Conservation (phyloP, 2,329 filamentous ascomycete species). For the Cytospora leucostoma region DNA sequence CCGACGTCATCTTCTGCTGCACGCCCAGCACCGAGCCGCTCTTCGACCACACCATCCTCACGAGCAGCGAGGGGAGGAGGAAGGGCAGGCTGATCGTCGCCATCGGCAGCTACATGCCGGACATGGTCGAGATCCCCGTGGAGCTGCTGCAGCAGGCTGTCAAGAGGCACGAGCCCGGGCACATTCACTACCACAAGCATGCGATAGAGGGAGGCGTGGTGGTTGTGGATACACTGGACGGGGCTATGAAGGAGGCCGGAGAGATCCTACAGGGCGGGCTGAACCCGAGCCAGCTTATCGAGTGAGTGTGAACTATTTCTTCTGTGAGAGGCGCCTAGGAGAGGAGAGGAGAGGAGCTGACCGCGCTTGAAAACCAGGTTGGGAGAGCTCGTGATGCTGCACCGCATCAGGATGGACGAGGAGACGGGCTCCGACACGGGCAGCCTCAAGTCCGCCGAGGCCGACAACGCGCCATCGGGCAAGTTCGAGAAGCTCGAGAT, state of each 20-base stretch:
- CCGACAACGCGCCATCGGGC: constrained; percentile 37
- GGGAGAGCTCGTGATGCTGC: constrained; percentile 73
- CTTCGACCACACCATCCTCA: constrained; percentile 74
- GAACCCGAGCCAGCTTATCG: constrained; percentile 74
- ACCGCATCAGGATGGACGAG: constrained; percentile 46
- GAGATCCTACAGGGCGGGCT: constrained; percentile 82
- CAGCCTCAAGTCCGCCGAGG: constrained; percentile 26
- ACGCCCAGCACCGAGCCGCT: constrained; percentile 74
- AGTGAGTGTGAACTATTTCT: constrained; percentile 50
- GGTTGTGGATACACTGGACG: constrained; percentile 75
- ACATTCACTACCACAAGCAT: constrained; percentile 67
- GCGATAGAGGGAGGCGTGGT: constrained; percentile 65
- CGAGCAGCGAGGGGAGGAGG: constrained; percentile 66
- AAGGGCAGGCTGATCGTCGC: constrained; percentile 73
- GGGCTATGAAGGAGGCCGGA: constrained; percentile 79
- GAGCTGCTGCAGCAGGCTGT: constrained; percentile 69
- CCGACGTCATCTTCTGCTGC: constrained; percentile 86
- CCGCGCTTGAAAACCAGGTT: constrained; percentile 47
- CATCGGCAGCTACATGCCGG: constrained; percentile 66
- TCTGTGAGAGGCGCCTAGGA: no score
- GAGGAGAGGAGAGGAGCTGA: not conserved
- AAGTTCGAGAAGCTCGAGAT: constrained; percentile 41
- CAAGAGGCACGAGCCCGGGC: constrained; percentile 45
- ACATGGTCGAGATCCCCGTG: constrained; percentile 83
- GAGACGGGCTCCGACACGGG: constrained; percentile 33